Evolutionary conservation across 2,329 filamentous ascomycete genomes (phyloP), one percentile per base, ranked within the genome.

Genomic region (Aureobasidium pullulans): DNA sequence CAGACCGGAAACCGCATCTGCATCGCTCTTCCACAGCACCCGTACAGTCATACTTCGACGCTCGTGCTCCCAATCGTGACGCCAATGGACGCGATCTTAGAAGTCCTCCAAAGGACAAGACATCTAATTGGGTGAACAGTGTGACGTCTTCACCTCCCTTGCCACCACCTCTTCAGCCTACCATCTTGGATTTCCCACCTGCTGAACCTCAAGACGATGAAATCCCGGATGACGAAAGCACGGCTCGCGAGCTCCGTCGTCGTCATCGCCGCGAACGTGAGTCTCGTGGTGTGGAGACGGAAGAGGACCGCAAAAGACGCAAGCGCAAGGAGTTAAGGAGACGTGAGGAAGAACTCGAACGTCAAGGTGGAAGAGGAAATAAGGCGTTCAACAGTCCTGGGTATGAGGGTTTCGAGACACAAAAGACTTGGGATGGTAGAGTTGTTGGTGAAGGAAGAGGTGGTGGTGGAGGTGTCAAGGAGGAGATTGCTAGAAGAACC

Each of bases 51-150:
- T 76, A 77, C 68, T 77, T 76, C 64, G 75, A 77, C 65, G 67
- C 70, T 62, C 75, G 75, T 66, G 77, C 77, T 63, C 66, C 66
- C 66, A 66, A 69, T 63, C 67, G 64, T 46, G 61, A 64, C 59
- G 63, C 62, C 49, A 49, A 50, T 50, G 61, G 46, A 28, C 54
- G 72, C 11, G 73, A 73, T 64, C 65, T 71, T 9, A 34, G 50
- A 10, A 42, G 50, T 34, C 61, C 69, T 43, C 71, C 72, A 54
- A 46, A 49, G n/a, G 76, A 79, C 68, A 79, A 79, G 68, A 79
- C 77, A 5, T 73, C 73, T 1, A 77, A 74, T 0, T 80, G 77
- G 77, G 76, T 80, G 8, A 69, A 79, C 60, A 74, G 70, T 1
- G 65, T 80, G 53, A 74, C 71, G 54, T 72, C 74, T 48, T 74